Evolutionary conservation across 306 rosid genomes (phyloP).

Genomic region (Prunus persica): DNA sequence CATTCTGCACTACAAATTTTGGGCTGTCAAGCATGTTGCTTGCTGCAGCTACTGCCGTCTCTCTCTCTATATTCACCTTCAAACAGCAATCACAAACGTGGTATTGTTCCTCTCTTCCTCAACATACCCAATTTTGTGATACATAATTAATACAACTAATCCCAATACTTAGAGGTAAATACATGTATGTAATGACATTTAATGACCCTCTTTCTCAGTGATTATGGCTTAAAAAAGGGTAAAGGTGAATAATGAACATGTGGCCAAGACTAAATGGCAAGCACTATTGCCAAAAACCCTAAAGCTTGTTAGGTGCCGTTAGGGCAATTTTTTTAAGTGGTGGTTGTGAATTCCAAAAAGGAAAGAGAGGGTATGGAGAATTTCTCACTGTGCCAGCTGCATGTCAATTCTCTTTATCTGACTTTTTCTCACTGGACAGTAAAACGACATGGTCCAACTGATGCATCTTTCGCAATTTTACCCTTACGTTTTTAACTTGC

Average conservation of each 20-base stretch:
- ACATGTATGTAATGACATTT: neutral
- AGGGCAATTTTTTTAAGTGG: neutral
- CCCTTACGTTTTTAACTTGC: neutral
- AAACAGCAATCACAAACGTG: neutral
- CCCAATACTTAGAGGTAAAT: neutral
- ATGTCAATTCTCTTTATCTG: neutral
- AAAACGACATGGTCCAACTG: slow-evolving; percentile 25
- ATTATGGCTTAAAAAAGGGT: neutral
- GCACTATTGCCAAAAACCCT: neutral
- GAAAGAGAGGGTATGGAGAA: neutral
- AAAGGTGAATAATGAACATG: neutral
- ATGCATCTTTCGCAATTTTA: slow-evolving; percentile 26
- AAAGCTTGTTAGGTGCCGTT: neutral
- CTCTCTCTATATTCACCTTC: neutral
- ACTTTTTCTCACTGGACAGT: slow-evolving; percentile 21
- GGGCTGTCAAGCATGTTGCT: slow-evolving; percentile 5
- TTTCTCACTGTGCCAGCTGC: neutral
- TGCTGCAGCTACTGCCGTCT: neutral
- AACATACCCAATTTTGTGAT: neutral
- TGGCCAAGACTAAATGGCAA: slow-evolving; percentile 21
- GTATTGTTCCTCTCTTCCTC: neutral
- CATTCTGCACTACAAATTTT: slow-evolving; percentile 3
- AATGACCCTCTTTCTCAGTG: neutral
- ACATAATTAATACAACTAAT: neutral
- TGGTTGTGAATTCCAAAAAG: slow-evolving; percentile 26